Evolutionary conservation across 192 early-diverging fungal species (phyloP).

Genomic region (Umbelopsis ramanniana): DNA sequence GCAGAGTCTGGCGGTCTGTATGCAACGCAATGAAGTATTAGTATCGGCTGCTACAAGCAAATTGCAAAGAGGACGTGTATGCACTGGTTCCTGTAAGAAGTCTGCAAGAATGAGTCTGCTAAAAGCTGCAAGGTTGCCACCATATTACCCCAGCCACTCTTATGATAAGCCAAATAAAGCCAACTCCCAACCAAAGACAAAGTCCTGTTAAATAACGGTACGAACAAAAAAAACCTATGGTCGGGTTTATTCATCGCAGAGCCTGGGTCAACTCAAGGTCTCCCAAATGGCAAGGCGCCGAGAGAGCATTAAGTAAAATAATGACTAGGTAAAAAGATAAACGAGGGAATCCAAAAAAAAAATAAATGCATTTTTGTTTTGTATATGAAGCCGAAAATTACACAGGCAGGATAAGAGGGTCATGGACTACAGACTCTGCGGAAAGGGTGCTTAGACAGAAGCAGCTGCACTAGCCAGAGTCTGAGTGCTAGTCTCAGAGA

Average conservation of each 20-base stretch:
- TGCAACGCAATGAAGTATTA: no score
- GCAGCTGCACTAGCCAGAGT: slow-evolving; percentile 10
- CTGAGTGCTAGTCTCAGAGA: slow-evolving; percentile 2
- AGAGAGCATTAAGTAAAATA: background rate
- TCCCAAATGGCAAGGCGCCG: background rate
- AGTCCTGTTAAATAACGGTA: background rate
- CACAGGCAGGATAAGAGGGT: background rate
- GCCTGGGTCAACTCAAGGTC: slow-evolving; percentile 11
- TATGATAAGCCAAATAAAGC: no score
- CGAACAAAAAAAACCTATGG: background rate
- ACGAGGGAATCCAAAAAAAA: slow-evolving; percentile 1
- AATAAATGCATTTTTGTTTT: background rate
- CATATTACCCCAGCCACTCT: no score
- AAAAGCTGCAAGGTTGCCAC: no score
- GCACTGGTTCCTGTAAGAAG: no score
- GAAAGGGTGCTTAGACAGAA: background rate
- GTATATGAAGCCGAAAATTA: background rate
- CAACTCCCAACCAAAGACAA: no score
- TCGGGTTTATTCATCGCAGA: slow-evolving; percentile 17
- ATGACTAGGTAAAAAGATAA: background rate
- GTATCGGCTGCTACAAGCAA: no score
- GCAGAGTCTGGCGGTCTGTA: no score
- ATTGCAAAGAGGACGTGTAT: no score
- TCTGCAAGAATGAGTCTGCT: no score
- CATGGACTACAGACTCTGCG: slow-evolving; percentile 17